Base-by-base conservation (phyloP, 257 asterid genomes). In the Forsythia suspensa region DNA sequence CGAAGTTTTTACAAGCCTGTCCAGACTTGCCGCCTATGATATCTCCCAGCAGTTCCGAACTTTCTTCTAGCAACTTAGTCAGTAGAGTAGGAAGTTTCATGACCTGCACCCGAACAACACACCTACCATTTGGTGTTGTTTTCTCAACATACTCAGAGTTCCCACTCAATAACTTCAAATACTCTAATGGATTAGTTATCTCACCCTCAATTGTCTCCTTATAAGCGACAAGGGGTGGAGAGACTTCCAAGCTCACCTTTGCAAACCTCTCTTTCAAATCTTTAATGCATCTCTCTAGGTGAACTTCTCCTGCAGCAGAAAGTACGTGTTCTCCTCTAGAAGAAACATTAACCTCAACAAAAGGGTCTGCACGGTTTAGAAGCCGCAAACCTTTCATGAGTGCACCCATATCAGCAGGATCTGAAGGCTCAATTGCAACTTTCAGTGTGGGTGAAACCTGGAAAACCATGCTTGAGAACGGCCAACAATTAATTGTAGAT, bases 291-390 rank as follows among this genome's bases (percentile, higher is more conserved):
- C 99, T 95, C 86, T 95, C 97, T 16, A 95, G 85, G 84, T 95
- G 99, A 85, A 93, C 99, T 82, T 95, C 99, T 20, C 99, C 99
- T 39, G 99, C 99, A 68, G 98, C 99, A 78, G 99, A 88, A 79
- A 95, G 94, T 73, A 95, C 98, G 61, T 95, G 96, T 82, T 95
- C 99, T 3, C 99, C 99, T 84, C 96, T 88, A 73, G 97, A 74
- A 78, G 97, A 89, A 82, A 95, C 90, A 59, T 97, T 80, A 77
- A 95, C 90, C 88, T 95, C 98, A 13, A 93, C 99, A 83, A 95
- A 95, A 68, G 99, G 99, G 75, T 95, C 99, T 7, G 98, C 99
- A 76, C 97, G 97, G 80, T 95, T 95, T 74, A 95, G 87, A 71
- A 93, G 92, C 48, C 91, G 87, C 80, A 95, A 81, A 8, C 99